A percentile compares a stretch with the other conserved stretches of the same genome.
These are phyloP conservation scores for Apiospora marii DNA, from an alignment of 2,329 filamentous ascomycete genomes.

Conservation along the genomic window DNA sequence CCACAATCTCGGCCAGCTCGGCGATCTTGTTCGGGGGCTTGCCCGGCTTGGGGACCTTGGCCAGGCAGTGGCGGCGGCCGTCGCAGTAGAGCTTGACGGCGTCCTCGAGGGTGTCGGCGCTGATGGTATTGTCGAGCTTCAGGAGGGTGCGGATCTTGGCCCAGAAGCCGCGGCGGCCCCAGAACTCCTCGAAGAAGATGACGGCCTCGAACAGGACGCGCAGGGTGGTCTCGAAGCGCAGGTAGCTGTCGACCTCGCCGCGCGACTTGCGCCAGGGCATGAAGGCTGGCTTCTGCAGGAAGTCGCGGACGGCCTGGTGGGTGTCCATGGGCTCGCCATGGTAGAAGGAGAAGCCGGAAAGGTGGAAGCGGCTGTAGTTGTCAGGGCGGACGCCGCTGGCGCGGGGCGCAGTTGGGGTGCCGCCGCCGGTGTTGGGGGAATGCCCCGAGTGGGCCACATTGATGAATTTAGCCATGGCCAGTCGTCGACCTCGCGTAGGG, in stretches of 20 bases:
- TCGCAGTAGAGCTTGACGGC: slow-evolving; percentile 23
- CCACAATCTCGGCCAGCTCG: not conserved
- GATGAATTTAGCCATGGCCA: slow-evolving; percentile 12
- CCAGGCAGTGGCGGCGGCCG: not conserved
- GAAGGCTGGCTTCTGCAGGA: slow-evolving; percentile 23
- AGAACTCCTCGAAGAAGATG: slow-evolving; percentile 24
- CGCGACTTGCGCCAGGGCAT: slow-evolving; percentile 16
- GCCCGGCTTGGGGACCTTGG: not conserved
- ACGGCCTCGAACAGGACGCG: slow-evolving; percentile 27
- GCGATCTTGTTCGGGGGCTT: not conserved
- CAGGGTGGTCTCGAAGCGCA: slow-evolving; percentile 27
- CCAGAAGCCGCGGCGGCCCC: slow-evolving; percentile 25
- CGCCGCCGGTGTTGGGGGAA: not conserved
- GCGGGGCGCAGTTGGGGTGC: not conserved
- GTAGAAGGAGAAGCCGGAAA: slow-evolving; percentile 16
- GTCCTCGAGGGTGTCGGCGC: slow-evolving; percentile 13
- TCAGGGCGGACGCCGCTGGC: no score
- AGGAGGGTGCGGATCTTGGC: slow-evolving; percentile 5
- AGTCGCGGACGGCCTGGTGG: not conserved
- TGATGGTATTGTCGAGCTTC: not conserved
- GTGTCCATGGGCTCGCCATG: not conserved
- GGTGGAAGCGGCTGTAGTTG: not conserved
- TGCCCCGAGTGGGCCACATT: slow-evolving; percentile 7
- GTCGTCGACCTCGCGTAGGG: not conserved
- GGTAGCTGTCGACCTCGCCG: not conserved